Conservation (phyloP, 495 filamentous ascomycete genomes). For the Mycothermus thermophilus region DNA sequence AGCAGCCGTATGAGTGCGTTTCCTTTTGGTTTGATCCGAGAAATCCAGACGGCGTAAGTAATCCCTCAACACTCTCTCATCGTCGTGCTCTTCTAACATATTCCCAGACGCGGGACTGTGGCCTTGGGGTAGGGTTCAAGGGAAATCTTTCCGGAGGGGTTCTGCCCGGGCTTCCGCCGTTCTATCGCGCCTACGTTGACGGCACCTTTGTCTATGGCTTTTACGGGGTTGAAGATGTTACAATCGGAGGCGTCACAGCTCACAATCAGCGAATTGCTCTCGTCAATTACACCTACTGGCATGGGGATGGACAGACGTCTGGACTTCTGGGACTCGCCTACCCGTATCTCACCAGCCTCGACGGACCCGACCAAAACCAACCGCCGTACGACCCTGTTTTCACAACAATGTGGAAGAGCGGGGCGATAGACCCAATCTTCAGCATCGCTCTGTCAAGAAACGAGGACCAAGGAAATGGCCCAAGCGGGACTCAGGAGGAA, state of each 20-base stretch:
- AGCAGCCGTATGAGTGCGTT: constrained; percentile 35
- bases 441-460: constrained; percentile 27
- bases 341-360: constrained; percentile 30
- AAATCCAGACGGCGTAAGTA: constrained; percentile 6
- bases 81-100: neutral
- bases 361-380: constrained; percentile 13
- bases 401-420: constrained; percentile 38
- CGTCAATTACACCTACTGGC: constrained; percentile 33
- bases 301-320: constrained; percentile 32
- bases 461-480: constrained; percentile 1
- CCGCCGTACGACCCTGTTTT: constrained; percentile 41
- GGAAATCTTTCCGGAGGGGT: constrained; percentile 25
- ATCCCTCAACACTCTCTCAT: too few relatives aligned
- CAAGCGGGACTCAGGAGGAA: constrained; percentile 2
- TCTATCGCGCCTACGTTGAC: constrained; percentile 43
- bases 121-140: constrained; percentile 34
- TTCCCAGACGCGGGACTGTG: constrained; percentile 25
- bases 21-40: constrained; percentile 12
- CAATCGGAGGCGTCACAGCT: constrained; percentile 35
- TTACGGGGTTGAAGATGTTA: constrained; percentile 41
- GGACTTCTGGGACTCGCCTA: constrained; percentile 50
- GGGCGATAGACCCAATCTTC: constrained; percentile 40
- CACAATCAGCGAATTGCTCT: constrained; percentile 39
- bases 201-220: constrained; percentile 39
- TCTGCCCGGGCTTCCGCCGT: constrained; percentile 30